Percentiles rank a stretch among this genome's conserved stretches.
Evolutionary conservation across 441 rosid species (phyloP).

Genomic region (Caryocar brasiliense): DNA sequence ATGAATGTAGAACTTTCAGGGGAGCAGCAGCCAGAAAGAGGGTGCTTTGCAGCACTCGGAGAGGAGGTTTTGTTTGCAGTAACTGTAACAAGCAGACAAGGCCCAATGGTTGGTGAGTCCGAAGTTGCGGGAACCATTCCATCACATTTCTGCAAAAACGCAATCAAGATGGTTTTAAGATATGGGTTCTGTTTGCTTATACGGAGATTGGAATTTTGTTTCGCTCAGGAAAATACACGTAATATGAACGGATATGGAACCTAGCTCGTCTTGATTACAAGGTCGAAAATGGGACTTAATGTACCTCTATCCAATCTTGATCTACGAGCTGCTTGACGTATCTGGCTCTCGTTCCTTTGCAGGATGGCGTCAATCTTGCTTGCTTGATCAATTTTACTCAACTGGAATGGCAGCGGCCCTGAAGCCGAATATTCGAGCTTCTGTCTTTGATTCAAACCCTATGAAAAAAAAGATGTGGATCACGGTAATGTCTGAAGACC

Average conservation of each 20-base stretch:
- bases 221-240: too few relatives aligned
- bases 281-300: too few relatives aligned
- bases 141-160: constrained; percentile 19
- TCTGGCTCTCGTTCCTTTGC: constrained; percentile 54
- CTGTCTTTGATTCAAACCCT: constrained; percentile 10
- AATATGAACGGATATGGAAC: too few relatives aligned
- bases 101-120: neutral
- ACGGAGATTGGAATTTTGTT: too few relatives aligned
- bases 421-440: constrained; percentile 50
- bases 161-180: neutral
- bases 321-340: constrained; percentile 44
- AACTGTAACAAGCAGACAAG: neutral
- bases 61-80: neutral
- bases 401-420: constrained; percentile 42
- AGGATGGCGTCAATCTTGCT: constrained; percentile 41
- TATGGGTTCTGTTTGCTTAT: too few relatives aligned
- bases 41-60: neutral
- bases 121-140: neutral
- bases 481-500: too few relatives aligned
- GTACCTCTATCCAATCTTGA: constrained; percentile 44
- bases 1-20: too few relatives aligned
- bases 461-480: too few relatives aligned
- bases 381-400: constrained; percentile 37
- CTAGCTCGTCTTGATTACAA: too few relatives aligned
- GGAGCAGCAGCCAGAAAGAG: too few relatives aligned